Conservation (phyloP, 2,329 filamentous ascomycete species). For the Dendryphion nanum region DNA sequence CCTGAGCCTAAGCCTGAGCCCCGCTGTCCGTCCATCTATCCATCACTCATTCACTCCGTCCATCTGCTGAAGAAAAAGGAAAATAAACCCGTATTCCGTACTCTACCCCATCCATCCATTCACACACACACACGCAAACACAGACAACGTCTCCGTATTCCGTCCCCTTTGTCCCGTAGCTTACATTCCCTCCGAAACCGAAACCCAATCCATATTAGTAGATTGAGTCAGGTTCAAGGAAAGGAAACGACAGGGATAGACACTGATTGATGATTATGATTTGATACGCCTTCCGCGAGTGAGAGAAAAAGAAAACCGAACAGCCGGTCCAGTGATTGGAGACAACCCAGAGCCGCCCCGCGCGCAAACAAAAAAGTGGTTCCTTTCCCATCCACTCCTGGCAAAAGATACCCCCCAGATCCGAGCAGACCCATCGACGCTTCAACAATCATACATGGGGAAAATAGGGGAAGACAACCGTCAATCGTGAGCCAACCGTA, state of each 20-base stretch:
- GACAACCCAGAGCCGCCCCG: neutral
- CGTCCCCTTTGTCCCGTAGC: neutral
- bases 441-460: conserved; percentile 5
- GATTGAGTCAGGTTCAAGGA: neutral
- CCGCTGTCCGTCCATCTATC: too few species aligned
- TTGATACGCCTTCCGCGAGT: neutral
- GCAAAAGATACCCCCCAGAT: neutral
- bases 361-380: neutral
- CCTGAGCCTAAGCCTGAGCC: too few species aligned
- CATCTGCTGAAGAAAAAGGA: too few species aligned
- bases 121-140: too few species aligned
- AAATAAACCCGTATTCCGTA: too few species aligned
- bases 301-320: neutral
- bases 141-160: neutral
- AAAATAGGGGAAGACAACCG: conserved; percentile 11
- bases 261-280: neutral
- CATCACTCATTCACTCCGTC: too few species aligned
- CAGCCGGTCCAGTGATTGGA: neutral
- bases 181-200: neutral
- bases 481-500: conserved; percentile 21
- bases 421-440: neutral
- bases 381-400: neutral
- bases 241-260: neutral
- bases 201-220: neutral
- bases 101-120: too few species aligned